Conservation (phyloP, 2,329 filamentous ascomycete species). For the Cladosporium sp. region DNA sequence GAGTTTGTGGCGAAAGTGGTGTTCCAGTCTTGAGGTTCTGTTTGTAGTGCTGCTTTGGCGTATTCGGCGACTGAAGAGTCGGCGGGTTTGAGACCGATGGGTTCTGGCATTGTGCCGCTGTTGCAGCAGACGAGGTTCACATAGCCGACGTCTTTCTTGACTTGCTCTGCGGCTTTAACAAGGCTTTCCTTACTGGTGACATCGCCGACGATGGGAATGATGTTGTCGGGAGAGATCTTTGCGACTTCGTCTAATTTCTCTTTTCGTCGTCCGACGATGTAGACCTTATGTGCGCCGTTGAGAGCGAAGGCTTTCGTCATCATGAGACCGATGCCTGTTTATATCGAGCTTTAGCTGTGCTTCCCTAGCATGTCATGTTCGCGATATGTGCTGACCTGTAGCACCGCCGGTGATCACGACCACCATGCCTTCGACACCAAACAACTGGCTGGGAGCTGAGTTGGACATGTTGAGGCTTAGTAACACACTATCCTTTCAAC, state of each 20-base stretch:
- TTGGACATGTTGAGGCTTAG: not conserved
- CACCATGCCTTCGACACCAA: conserved; percentile 51
- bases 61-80: conserved; percentile 19
- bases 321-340: conserved; percentile 40
- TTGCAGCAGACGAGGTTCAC: conserved; percentile 37
- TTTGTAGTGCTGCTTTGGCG: conserved; percentile 18
- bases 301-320: conserved; percentile 42
- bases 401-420: conserved; percentile 53
- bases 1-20: conserved; percentile 29
- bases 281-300: conserved; percentile 50
- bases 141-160: conserved; percentile 34
- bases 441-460: conserved; percentile 30
- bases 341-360: not conserved
- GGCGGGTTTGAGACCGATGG: conserved; percentile 7
- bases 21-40: conserved; percentile 20
- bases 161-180: conserved; percentile 32
- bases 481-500: no score
- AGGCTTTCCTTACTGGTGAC: conserved; percentile 42
- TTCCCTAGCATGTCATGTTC: no score
- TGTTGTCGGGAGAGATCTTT: conserved; percentile 24
- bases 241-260: conserved; percentile 45
- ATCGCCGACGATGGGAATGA: conserved; percentile 43
- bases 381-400: conserved; percentile 36
- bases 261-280: conserved; percentile 49
- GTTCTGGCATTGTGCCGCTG: conserved; percentile 27